Base-by-base conservation (phyloP, 805 yeast genomes). In the Tetrapisispora namnaoensis region DNA sequence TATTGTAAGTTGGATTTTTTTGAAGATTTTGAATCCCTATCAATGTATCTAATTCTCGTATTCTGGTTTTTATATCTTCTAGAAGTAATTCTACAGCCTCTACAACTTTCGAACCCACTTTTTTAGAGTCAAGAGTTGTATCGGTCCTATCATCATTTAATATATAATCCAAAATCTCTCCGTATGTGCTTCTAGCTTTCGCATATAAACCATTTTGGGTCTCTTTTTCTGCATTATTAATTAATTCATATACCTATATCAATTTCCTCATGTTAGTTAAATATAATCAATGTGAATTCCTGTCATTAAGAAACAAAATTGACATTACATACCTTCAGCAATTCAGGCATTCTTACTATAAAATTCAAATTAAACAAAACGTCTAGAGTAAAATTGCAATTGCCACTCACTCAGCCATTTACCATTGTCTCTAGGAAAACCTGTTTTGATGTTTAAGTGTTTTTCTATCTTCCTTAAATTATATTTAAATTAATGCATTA, bases 221-320 rank as follows among this genome's bases (percentile, higher is more conserved):
- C 7, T 58, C 54, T 35, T 66, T 60, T 51, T 81, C 84, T 0
- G 84, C 86, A 42, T 67, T 70, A 48, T 74, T 75, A 18, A 79
- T 78, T 4, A 73, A 60, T 28, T 71, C 70, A 53, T 78, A 79
- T 2, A 76, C 76, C 76, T 76, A 7, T 21, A 18, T 14, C 8
- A 22, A 14, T 32, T 32, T 4, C 13, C 6, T 32, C n/a, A 32
- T 24, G 35, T 32, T 32, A 32, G 35, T 32, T 24, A 4, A 24
- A 4, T 8, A 24, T 24, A 4, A 24, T 24, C n/a, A n/a, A 24
- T 8, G 8, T 24, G 4, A 4, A 24, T 24, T 24, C 8, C 28
- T 24, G 8, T 24, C 8, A 24, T 8, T 8, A 24, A 6, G 8
- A 24, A 24, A 4, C 8, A 8, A 24, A 24, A 24, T 24, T 24